Evolutionary conservation across 2,329 filamentous ascomycete species (phyloP), one percentile per base, ranked within the genome.

Genomic region (Zasmidium angulare): DNA sequence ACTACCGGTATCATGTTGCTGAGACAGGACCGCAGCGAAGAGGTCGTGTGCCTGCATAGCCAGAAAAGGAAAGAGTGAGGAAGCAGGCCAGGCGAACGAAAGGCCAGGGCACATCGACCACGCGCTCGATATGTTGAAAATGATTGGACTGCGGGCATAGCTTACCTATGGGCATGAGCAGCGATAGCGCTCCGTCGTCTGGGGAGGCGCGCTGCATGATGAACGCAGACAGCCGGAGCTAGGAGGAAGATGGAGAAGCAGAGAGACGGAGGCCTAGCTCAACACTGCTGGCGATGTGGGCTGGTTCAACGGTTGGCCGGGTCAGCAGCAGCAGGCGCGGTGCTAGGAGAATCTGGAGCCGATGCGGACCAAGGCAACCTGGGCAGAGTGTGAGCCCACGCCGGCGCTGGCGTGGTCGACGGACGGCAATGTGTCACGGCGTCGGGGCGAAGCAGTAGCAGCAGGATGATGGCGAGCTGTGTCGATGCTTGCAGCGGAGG

Each of bases 121-220:
- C 68, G 63, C 53, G 67, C 54, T 65, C 53, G 31, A 52, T n/a
- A 47, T 26, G 21, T 31, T 50, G 21, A 50, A 46, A 31, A 31
- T 63, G 59, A 68, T 70, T 68, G 64, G 61, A 50, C 53, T 62
- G 49, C 24, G 43, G 29, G 53, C 55, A 24, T 23, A 58, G 61
- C 69, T 60, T 70, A 72, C 70, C 70, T 64, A 71, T 66, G 29
- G 70, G 70, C 50, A 66, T 69, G 53, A 72, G 58, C 21, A 72
- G 66, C n/a, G 69, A 71, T 52, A 63, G 55, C 40, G 61, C 54
- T 57, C 53, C 40, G 51, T 29, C 26, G 26, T 62, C 62, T 50
- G 62, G 50, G 54, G 53, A 59, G 61, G 52, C 55, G 48, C 21
- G 53, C 56, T 58, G 56, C 56, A 58, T 58, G 56, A 22, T 53